Percentiles rank a stretch among this genome's conserved stretches.
These are phyloP conservation scores for Furcasterigmium sp. DNA, from an alignment of 2,329 filamentous ascomycete species.

Conservation along the genomic window DNA sequence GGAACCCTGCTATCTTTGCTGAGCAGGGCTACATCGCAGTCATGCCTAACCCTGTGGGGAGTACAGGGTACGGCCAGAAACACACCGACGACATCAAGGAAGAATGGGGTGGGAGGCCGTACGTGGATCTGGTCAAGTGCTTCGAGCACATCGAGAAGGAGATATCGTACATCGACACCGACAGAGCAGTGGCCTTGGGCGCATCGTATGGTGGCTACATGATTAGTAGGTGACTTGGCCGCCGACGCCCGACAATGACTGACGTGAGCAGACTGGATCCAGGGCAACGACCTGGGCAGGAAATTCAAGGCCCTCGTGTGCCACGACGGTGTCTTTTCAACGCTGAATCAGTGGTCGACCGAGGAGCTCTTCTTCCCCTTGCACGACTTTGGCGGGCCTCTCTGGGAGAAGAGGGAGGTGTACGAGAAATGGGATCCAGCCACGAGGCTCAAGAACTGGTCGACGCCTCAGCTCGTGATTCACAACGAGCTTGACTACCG, in stretches of 20 bases:
- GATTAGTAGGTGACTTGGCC: slow-evolving; percentile 47
- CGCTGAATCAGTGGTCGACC: slow-evolving; percentile 56
- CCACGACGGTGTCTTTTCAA: slow-evolving; percentile 82
- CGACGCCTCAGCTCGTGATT: slow-evolving; percentile 78
- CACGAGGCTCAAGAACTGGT: slow-evolving; percentile 62
- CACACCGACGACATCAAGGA: slow-evolving; percentile 71
- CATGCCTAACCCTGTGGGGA: slow-evolving; percentile 77
- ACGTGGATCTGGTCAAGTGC: slow-evolving; percentile 72
- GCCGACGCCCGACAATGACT: slow-evolving; percentile 6
- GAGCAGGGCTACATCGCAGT: slow-evolving; percentile 85
- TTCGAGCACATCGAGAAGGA: slow-evolving; percentile 68
- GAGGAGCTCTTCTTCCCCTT: slow-evolving; percentile 69
- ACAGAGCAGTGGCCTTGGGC: slow-evolving; percentile 66
- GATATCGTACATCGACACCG: slow-evolving; percentile 63
- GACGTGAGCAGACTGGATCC: slow-evolving; percentile 66
- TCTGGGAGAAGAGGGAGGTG: slow-evolving; percentile 55
- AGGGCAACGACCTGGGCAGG: slow-evolving; percentile 76
- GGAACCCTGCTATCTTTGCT: slow-evolving; percentile 82
- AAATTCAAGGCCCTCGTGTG: slow-evolving; percentile 85
- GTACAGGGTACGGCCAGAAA: slow-evolving; percentile 74
- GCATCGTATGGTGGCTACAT: slow-evolving; percentile 73
- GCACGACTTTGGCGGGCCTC: slow-evolving; percentile 59
- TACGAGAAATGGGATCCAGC: slow-evolving; percentile 70
- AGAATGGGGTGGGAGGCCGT: slow-evolving; percentile 82
- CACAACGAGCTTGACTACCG: slow-evolving; percentile 90